Percentiles rank a stretch among this genome's conserved stretches.
phyloP scores from a whole-genome alignment of 305 asterid genomes.

The Fraxinus baroniana region DNA sequence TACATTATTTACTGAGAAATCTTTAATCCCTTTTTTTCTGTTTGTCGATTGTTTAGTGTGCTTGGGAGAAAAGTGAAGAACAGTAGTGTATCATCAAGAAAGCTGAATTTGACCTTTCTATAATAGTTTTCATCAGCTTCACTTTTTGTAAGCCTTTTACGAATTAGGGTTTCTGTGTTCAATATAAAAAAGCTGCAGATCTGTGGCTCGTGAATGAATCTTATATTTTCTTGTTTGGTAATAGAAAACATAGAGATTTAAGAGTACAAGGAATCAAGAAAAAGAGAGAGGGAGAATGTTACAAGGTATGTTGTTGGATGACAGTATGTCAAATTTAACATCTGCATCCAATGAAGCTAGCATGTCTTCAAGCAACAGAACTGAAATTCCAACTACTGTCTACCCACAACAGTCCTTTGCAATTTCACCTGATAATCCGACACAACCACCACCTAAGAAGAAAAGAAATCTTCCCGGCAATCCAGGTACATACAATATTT shows the following conservation, averaged over 20 bases:
- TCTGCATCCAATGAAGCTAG: conserved; percentile 71
- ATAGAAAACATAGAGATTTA: background rate
- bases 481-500: conserved; percentile 43
- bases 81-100: conserved; percentile 21
- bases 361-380: conserved; percentile 51
- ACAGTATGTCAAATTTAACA: conserved; percentile 68
- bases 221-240: background rate
- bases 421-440: conserved; percentile 25
- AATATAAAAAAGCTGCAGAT: conserved; percentile 23
- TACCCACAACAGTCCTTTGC: conserved; percentile 27
- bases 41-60: conserved; percentile 26
- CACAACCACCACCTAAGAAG: conserved; percentile 47
- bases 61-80: conserved; percentile 16
- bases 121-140: conserved; percentile 35
- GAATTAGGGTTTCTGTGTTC: conserved; percentile 40
- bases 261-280: background rate
- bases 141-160: conserved; percentile 30
- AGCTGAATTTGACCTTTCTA: conserved; percentile 31
- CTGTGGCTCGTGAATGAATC: conserved; percentile 11
- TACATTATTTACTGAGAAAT: conserved; percentile 21
- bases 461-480: conserved; percentile 73
- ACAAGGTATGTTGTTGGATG: conserved; percentile 48
- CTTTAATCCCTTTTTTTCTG: background rate
- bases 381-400: conserved; percentile 34
- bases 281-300: conserved; percentile 30